Conservation (phyloP, 75 land plant genomes). For the Chamaecyparis obtusa region DNA sequence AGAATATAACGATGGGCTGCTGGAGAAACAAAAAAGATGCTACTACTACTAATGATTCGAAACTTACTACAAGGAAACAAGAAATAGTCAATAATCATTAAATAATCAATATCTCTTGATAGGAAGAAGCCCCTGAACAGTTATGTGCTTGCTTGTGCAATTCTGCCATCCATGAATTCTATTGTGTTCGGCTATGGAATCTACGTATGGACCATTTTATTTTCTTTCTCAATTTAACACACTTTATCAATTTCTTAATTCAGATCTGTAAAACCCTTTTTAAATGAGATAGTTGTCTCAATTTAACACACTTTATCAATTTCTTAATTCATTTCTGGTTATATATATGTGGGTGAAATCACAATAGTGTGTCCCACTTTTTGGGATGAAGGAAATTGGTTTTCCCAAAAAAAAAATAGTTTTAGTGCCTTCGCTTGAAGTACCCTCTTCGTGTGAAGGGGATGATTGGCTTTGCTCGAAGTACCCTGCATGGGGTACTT, state of each 20-base stretch:
- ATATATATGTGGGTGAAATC: too few relatives aligned
- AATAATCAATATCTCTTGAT: background rate
- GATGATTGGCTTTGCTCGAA: too few relatives aligned
- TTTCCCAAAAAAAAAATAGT: too few relatives aligned
- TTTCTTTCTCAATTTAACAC: too few relatives aligned
- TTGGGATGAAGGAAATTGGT: too few relatives aligned
- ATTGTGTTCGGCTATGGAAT: conserved; percentile 62
- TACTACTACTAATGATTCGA: background rate
- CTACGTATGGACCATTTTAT: background rate
- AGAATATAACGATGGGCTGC: background rate
- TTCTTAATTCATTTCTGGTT: too few relatives aligned
- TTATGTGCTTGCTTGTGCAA: conserved; percentile 32
- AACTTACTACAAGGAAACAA: conserved; percentile 2
- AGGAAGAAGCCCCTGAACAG: conserved; percentile 12
- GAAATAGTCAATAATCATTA: background rate
- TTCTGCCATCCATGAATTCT: conserved; percentile 58
- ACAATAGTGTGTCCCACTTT: too few relatives aligned
- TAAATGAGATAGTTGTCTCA: background rate
- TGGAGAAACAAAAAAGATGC: background rate
- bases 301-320: too few relatives aligned
- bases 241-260: background rate
- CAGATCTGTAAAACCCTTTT: background rate
- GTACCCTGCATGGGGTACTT: too few relatives aligned
- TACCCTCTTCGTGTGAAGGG: too few relatives aligned
- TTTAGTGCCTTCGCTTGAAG: too few relatives aligned